phyloP scores from a whole-genome alignment of 768 basidiomycete genomes.

The Auricularia sp. region DNA sequence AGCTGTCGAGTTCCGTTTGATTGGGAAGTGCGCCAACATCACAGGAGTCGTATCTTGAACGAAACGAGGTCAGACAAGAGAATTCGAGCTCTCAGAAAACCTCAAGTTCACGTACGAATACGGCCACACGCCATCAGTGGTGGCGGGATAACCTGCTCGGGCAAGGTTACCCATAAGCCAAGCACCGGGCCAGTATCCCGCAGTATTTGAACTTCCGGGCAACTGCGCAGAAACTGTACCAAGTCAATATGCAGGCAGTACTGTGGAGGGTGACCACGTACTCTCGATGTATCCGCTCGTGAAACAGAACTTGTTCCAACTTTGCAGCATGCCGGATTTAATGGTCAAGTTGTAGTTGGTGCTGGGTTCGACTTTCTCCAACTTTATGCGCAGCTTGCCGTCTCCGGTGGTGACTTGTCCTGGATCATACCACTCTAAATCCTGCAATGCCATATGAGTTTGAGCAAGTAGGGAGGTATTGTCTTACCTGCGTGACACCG shows the following conservation, averaged over 20 bases:
- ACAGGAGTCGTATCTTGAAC: conserved; percentile 59
- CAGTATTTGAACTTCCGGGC: conserved; percentile 48
- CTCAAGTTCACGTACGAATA: conserved; percentile 43
- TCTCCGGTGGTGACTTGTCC: conserved; percentile 60
- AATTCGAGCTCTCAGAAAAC: too few relatives aligned
- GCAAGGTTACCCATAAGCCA: conserved; percentile 71
- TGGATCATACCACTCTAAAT: conserved; percentile 88
- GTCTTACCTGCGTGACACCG: background rate
- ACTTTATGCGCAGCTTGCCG: conserved; percentile 68
- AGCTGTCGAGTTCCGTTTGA: conserved; percentile 62
- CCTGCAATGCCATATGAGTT: conserved; percentile 19
- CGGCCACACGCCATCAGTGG: conserved; percentile 80
- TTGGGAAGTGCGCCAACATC: conserved; percentile 83
- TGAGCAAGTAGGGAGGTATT: background rate
- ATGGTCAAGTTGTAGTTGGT: conserved; percentile 63
- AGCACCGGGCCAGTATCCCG: conserved; percentile 68
- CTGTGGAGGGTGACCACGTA: conserved; percentile 37
- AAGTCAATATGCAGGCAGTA: conserved; percentile 27
- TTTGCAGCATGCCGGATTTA: conserved; percentile 59
- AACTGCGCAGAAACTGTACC: conserved; percentile 52
- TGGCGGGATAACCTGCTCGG: conserved; percentile 80
- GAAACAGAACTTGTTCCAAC: conserved; percentile 90
- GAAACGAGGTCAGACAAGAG: background rate
- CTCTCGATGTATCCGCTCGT: conserved; percentile 73
- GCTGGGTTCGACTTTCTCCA: conserved; percentile 42